A percentile compares a stretch with the other conserved stretches of the same genome.
Evolutionary conservation across 2,329 filamentous ascomycete genomes (phyloP).

Genomic region (Ophiocordyceps camponoti-rufipedis): DNA sequence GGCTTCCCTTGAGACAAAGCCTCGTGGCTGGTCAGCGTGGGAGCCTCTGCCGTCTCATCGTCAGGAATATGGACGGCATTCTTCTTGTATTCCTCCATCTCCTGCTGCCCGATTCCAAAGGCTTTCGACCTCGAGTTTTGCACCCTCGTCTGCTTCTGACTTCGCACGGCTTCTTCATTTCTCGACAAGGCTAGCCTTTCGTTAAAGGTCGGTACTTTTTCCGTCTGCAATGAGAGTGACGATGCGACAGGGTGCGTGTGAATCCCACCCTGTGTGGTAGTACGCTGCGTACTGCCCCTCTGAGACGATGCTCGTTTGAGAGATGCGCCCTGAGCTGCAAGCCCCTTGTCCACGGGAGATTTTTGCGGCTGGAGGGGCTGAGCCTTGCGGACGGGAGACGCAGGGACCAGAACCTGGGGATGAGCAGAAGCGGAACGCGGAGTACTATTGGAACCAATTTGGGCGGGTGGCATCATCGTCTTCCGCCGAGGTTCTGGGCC

Average conservation of each 20-base stretch:
- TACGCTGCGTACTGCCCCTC: slow-evolving; percentile 9
- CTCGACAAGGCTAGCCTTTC: slow-evolving; percentile 64
- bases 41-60: slow-evolving; percentile 23
- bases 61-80: slow-evolving; percentile 36
- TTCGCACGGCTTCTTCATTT: slow-evolving; percentile 30
- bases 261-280: slow-evolving; percentile 11
- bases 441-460: slow-evolving; percentile 6
- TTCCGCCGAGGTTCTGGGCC: slow-evolving; percentile 5
- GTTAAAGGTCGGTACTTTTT: slow-evolving; percentile 49
- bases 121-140: slow-evolving; percentile 32
- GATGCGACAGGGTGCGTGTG: slow-evolving; percentile 19
- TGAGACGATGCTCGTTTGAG: slow-evolving; percentile 51
- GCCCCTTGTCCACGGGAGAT: slow-evolving; percentile 80
- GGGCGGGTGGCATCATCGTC: slow-evolving; percentile 7
- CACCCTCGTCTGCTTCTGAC: slow-evolving; percentile 33
- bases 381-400: slow-evolving; percentile 47
- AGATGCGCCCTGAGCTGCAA: slow-evolving; percentile 66
- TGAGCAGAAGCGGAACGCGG: slow-evolving; percentile 5
- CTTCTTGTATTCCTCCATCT: slow-evolving; percentile 41
- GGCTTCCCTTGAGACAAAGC: slow-evolving; percentile 22
- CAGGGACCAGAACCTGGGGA: slow-evolving; percentile 51
- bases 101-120: slow-evolving; percentile 37
- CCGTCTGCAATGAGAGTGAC: slow-evolving; percentile 7
- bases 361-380: slow-evolving; percentile 33
- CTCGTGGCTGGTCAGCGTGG: slow-evolving; percentile 45